Evolutionary conservation across 225 moss, liverwort and hornwort species (phyloP).

Genomic region (Bryum argenteum): DNA sequence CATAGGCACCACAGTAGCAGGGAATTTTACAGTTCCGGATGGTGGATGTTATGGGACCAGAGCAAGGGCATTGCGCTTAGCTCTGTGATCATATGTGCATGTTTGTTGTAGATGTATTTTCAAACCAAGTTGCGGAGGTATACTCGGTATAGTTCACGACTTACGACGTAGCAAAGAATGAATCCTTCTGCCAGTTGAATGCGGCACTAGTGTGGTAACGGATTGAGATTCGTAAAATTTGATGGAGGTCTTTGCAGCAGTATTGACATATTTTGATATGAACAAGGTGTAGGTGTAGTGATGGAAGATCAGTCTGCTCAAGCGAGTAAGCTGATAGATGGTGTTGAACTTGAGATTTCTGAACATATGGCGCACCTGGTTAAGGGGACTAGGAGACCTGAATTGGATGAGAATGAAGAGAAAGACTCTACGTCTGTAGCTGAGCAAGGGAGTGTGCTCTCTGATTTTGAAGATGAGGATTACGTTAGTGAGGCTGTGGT

Average conservation of each 20-base stretch:
- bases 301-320: constrained; percentile 37
- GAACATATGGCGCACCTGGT: constrained; percentile 38
- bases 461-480: constrained; percentile 60
- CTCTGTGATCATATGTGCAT: background rate
- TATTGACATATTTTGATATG: constrained; percentile 26
- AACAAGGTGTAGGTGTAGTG: constrained; percentile 27
- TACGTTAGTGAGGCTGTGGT: constrained; percentile 40
- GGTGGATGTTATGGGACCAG: background rate
- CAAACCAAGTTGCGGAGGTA: background rate
- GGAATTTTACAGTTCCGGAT: constrained; percentile 5
- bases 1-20: background rate
- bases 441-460: constrained; percentile 51
- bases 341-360: constrained; percentile 26
- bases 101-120: background rate
- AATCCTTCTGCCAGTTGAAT: background rate
- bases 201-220: background rate
- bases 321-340: constrained; percentile 36
- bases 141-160: background rate
- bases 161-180: background rate
- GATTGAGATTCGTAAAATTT: constrained; percentile 2
- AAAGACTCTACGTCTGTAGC: constrained; percentile 40
- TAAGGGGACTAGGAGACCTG: constrained; percentile 65
- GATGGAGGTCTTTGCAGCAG: constrained; percentile 13
- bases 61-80: background rate
- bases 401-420: constrained; percentile 69